Evolutionary conservation across 2,329 filamentous ascomycete species (phyloP), one percentile per base, ranked within the genome.

Genomic region (Didymella exigua): DNA sequence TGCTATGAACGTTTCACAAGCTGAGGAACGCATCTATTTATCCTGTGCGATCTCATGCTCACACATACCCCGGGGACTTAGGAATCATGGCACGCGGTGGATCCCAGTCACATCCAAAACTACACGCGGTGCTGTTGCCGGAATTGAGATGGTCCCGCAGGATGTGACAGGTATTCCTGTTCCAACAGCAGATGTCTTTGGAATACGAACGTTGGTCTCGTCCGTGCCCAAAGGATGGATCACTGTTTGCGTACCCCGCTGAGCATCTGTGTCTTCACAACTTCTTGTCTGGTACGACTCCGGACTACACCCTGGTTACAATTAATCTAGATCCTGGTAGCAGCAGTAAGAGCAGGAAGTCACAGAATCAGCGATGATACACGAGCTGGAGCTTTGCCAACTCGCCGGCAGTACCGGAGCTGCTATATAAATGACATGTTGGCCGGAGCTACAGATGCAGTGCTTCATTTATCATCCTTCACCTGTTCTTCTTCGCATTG

Each of bases 21-120:
- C 27, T 44, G 27, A 31, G 40, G 26, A 40, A 33, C 16, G 45
- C 13, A 26, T 23, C 45, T 54, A 54, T 54, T 49, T 54, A 54
- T 54, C 40, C 29, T 45, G 19, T 21, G 9, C 23, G 33, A 41
- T 36, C n/a, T 16, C 27, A 29, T 9, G 14, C 16, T 11, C 13
- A n/a, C 19, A 18, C 33, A n/a, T 24, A 18, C 33, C 16, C n/a
- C 13, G 26, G 1, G 26, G 7, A 40, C 16, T 9, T 18, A 16
- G 33, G 9, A 31, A 36, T 30, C 21, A 31, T 18, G 26, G 18
- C 30, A 24, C 7, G 11, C n/a, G n/a, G 31, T 16, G 2, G 4
- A n/a, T 5, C 4, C 11, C 18, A n/a, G 18, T 10, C 7, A 4
- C 6, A 14, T 10, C 30, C 5, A 11, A 8, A 19, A 44, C 29